Percentiles rank a stretch among this genome's conserved stretches.
Evolutionary conservation across 768 basidiomycete species (phyloP).

Genomic region (Tremella fuciformis): DNA sequence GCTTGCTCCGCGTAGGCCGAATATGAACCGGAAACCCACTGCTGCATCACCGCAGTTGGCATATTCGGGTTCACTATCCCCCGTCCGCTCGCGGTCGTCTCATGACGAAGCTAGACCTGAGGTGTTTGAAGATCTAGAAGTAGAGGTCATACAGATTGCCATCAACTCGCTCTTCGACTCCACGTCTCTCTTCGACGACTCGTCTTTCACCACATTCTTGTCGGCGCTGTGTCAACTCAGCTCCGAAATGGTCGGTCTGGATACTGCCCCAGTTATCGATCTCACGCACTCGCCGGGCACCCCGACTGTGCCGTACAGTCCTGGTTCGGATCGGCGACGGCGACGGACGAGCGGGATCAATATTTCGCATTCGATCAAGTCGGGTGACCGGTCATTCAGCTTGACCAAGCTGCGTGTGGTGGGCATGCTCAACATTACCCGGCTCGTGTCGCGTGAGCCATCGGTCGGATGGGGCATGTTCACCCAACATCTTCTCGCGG

Average conservation of each 20-base stretch:
- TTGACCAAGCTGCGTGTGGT: conserved; percentile 79
- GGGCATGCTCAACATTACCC: conserved; percentile 75
- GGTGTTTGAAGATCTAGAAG: conserved; percentile 36
- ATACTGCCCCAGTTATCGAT: conserved; percentile 43
- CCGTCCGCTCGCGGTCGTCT: conserved; percentile 29
- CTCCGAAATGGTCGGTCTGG: conserved; percentile 89
- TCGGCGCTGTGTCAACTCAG: conserved; percentile 80
- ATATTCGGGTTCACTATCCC: conserved; percentile 2
- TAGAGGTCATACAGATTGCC: conserved; percentile 65
- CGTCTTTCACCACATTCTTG: conserved; percentile 74
- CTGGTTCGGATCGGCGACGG: conserved; percentile 47
- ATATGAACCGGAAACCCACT: conserved; percentile 19
- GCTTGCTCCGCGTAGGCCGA: conserved; percentile 52
- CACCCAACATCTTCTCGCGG: conserved; percentile 72
- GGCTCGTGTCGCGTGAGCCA: conserved; percentile 77
- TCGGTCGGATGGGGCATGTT: conserved; percentile 80
- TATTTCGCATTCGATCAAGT: conserved; percentile 72
- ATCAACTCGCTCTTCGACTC: conserved; percentile 85
- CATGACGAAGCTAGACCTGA: conserved; percentile 19
- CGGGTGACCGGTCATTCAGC: conserved; percentile 78
- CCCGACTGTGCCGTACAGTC: conserved; percentile 18
- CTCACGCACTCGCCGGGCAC: conserved; percentile 18
- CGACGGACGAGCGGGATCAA: conserved; percentile 85
- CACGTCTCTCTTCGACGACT: conserved; percentile 76
- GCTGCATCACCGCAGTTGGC: conserved; percentile 16